Evolutionary conservation across 352 stramenopile genomes (phyloP), one percentile per base, ranked within the genome.

Genomic region (Pythium plurisporium): DNA sequence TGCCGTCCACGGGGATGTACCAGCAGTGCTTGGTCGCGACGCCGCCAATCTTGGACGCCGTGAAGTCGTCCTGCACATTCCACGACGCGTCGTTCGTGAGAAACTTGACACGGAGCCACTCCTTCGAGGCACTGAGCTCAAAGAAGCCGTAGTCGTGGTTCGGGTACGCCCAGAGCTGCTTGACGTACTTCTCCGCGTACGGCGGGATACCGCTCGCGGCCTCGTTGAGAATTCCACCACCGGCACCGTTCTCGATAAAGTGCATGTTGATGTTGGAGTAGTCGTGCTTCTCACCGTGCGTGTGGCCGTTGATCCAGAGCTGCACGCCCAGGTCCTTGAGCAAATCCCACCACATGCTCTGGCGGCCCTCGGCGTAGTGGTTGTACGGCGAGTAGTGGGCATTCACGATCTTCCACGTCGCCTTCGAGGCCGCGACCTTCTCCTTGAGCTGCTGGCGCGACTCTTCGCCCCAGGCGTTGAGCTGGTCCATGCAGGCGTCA

Each of bases 391-490:
- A 87, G 63, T 90, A 92, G 63, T 91, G 82, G n/a, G 80, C 81
- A 60, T 92, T 92, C 17, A 92, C 77, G 22, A 90, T 87, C 62
- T 92, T 92, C 77, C 79, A 92, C 17, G 76, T 89, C 5, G 82
- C 82, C 33, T 75, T 92, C 1, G 79, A 89, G 3, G 72, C 70
- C 41, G 65, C 72, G 0, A 82, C 76, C 46, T 80, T 76, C 23
- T 77, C 67, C 14, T 72, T 74, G 3, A 89, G 67, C 51, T 71
- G 68, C 23, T 61, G 55, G 6, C 79, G 60, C 17, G 78, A 89
- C 42, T 92, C 79, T 6, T 78, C 67, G 10, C 69, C 74, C 82
- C 82, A 90, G 0, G 40, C 52, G 37, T 79, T 72, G 1, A 90
- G 54, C 52, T 86, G 74, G 7, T 80, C 65, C 70, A 89, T 87